Percentiles rank a stretch among this genome's conserved stretches.
Conservation (phyloP, 768 basidiomycete species). For the Termitomyces titanicus region DNA sequence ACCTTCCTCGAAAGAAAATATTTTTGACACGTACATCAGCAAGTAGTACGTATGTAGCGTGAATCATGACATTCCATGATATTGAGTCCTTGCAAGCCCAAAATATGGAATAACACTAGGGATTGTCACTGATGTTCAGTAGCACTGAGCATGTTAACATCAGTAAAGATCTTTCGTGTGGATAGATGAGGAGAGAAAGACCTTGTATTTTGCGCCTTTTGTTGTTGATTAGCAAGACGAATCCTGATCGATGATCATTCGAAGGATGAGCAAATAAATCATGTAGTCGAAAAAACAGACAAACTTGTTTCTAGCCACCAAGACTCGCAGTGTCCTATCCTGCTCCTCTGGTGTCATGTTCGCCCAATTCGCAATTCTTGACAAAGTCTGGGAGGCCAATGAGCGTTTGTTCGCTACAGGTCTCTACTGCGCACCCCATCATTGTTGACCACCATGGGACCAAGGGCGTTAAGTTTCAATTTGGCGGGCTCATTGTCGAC, state of each 20-base stretch:
- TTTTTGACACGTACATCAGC: not conserved
- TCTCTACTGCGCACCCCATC: slow-evolving; percentile 48
- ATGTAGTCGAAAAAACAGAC: not conserved
- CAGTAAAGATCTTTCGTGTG: not conserved
- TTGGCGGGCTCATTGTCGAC: slow-evolving; percentile 18
- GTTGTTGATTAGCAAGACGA: not conserved
- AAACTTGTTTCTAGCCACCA: slow-evolving; percentile 52
- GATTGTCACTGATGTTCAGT: slow-evolving; percentile 13
- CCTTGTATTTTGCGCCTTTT: not conserved
- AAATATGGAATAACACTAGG: slow-evolving; percentile 15
- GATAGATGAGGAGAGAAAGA: not conserved
- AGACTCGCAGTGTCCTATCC: slow-evolving; percentile 51
- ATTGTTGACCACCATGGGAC: slow-evolving; percentile 66
- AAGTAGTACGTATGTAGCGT: not conserved
- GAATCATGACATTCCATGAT: too few species aligned
- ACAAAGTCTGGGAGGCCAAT: slow-evolving; percentile 45
- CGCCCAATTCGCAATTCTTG: slow-evolving; percentile 63
- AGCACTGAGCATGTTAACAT: not conserved
- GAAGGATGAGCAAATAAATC: not conserved
- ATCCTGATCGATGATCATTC: not conserved
- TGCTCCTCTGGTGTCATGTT: slow-evolving; percentile 54
- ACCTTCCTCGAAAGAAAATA: slow-evolving; percentile 3
- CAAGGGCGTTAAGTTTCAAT: slow-evolving; percentile 54
- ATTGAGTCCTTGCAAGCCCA: not conserved
- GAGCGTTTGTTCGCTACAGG: not conserved